A percentile compares a stretch with the other conserved stretches of the same genome.
Conservation (phyloP, 2,329 filamentous ascomycete species). For the Escovopsis sp. region DNA sequence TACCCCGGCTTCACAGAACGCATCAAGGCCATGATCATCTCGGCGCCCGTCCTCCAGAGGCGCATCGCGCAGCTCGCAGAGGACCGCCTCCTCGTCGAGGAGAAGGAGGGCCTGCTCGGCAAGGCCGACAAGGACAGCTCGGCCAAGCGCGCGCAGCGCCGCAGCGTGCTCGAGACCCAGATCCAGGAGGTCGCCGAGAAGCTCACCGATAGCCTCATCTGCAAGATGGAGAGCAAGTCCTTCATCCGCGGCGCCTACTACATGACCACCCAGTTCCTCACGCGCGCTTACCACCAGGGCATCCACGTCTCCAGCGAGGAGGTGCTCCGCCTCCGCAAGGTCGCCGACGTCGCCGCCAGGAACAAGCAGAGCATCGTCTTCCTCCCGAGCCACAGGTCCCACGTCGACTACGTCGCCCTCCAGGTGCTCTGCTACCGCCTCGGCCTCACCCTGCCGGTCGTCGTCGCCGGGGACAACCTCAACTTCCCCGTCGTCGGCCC, state of each 20-base stretch:
- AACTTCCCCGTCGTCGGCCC: conserved; percentile 84
- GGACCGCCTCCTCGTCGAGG: conserved; percentile 59
- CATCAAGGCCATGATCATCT: conserved; percentile 68
- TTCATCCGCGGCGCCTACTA: conserved; percentile 94
- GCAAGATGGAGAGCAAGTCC: conserved; percentile 90
- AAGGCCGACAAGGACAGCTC: conserved; percentile 38
- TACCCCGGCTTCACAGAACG: conserved; percentile 84
- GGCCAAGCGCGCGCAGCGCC: conserved; percentile 36
- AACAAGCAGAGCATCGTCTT: conserved; percentile 96
- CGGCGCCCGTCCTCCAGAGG: conserved; percentile 56
- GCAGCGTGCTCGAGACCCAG: conserved; percentile 53
- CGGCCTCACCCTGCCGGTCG: conserved; percentile 74
- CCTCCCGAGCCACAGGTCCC: conserved; percentile 82
- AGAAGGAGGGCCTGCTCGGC: conserved; percentile 54
- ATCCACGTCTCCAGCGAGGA: conserved; percentile 95
- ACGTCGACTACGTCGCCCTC: conserved; percentile 90
- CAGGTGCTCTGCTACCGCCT: conserved; percentile 93
- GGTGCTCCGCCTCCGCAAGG: conserved; percentile 64
- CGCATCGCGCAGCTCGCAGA: conserved; percentile 68
- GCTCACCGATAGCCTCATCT: conserved; percentile 92
- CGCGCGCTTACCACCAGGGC: conserved; percentile 87
- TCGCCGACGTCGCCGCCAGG: conserved; percentile 67
- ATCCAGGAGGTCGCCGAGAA: conserved; percentile 71
- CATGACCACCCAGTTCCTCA: conserved; percentile 70
- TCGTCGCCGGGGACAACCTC: conserved; percentile 90